Conservation (phyloP, 2,329 filamentous ascomycete species). For the Fusarium acutatum region DNA sequence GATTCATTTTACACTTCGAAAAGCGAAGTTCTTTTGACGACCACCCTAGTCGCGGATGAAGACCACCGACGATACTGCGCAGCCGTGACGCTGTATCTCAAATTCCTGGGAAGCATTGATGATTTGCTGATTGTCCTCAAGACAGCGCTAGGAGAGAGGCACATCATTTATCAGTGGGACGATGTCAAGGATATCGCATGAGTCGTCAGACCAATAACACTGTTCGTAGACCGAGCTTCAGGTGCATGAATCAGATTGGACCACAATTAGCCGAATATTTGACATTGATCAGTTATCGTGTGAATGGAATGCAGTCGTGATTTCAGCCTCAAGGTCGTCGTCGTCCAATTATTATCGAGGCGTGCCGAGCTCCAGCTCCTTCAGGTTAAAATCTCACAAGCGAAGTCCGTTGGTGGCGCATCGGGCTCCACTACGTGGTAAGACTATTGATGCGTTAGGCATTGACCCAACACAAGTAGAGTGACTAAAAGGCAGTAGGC, state of each 20-base stretch:
- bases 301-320: not conserved
- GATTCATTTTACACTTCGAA: constrained; percentile 35
- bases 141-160: constrained; percentile 52
- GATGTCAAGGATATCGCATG: constrained; percentile 12
- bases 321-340: not conserved
- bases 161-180: constrained; percentile 45
- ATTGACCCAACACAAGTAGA: fast-evolving
- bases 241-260: not conserved
- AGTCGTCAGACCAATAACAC: not conserved
- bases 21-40: constrained; percentile 43
- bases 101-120: constrained; percentile 54
- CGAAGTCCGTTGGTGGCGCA: not conserved
- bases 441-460: not conserved
- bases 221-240: not conserved
- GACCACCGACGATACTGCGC: constrained; percentile 57
- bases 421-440: not conserved
- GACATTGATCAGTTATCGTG: not conserved
- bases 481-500: fast-evolving
- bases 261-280: not conserved
- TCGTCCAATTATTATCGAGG: not conserved
- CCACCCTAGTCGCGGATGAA: constrained; percentile 49
- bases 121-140: constrained; percentile 56
- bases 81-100: constrained; percentile 54
- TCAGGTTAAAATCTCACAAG: not conserved
- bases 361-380: not conserved